Evolutionary conservation across 176 grass and related monocot species (phyloP), one percentile per base, ranked within the genome.

Genomic region (Oryza coarctata): DNA sequence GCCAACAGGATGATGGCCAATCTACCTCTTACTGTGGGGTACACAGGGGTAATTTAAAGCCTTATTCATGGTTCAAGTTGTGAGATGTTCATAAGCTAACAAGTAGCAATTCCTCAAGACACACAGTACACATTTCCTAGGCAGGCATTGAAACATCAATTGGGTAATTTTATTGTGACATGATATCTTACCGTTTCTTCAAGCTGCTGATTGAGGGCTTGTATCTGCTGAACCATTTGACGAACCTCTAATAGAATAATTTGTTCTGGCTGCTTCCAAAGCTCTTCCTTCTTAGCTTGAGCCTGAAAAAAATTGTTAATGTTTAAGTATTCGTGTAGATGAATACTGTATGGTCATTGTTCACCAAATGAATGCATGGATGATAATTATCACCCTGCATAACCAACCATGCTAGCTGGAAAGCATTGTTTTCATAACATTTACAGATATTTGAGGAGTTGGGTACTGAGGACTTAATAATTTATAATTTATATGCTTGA

Each of bases 181-280:
- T 2, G 57, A 83, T 77, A 45, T 29, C 93, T 91, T 93, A 98
- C 96, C 68, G 96, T 87, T 93, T 98, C 93, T 79, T 95, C 87
- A 2, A 98, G 89, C 9, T 93, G 89, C 79, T 73, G 92, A 72
- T 98, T 93, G 63, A 98, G 76, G 84, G 82, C 61, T 91, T 95
- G 84, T 93, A 98, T 98, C 78, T 98, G 86, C 79, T 91, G 88
- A 65, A 98, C 96, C 73, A 95, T 92, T 78, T 87, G 87, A 69
- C 87, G 87, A 90, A 98, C 89, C 74, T 98, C 93, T 74, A 91
- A 93, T 39, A 98, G 83, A 61, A 93, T 95, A 73, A 87, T 66
- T 78, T 95, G 72, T 73, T 98, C 91, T 70, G 96, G 96, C 1
- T 86, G 43, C 81, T 73, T 98, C 38, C 30, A 34, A 47, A 91